A percentile compares a stretch with the other conserved stretches of the same genome.
These are phyloP conservation scores for Carex cristatella DNA, from an alignment of 176 grass and related monocot species.

Conservation along the genomic window DNA sequence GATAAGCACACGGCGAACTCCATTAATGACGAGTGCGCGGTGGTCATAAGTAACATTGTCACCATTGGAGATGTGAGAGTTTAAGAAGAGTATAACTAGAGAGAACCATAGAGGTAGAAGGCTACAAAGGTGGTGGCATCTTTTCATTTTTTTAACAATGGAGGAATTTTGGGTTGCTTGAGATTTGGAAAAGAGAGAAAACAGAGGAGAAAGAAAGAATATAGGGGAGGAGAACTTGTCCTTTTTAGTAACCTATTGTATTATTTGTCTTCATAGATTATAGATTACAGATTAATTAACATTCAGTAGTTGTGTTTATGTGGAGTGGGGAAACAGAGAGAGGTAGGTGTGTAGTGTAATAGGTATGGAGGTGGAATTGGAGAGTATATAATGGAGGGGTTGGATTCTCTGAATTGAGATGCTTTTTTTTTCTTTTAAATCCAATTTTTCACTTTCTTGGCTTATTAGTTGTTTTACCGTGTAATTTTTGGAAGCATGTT, in stretches of 20 bases:
- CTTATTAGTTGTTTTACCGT: background rate
- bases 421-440: background rate
- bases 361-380: constrained; percentile 24
- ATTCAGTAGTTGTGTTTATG: background rate
- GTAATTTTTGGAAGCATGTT: background rate
- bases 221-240: background rate
- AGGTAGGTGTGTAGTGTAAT: constrained; percentile 27
- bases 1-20: constrained; percentile 79
- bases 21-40: constrained; percentile 83
- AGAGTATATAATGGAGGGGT: constrained; percentile 18
- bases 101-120: constrained; percentile 5
- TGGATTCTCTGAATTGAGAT: background rate
- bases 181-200: constrained; percentile 12
- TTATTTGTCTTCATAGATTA: background rate
- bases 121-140: constrained; percentile 20
- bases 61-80: constrained; percentile 23
- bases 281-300: background rate
- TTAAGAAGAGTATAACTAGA: constrained; percentile 25
- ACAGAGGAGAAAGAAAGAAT: constrained; percentile 26
- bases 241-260: background rate
- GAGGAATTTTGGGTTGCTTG: constrained; percentile 23
- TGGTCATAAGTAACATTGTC: constrained; percentile 83
- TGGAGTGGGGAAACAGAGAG: constrained; percentile 1
- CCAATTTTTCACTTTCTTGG: constrained; percentile 6
- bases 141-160: constrained; percentile 23